Evolutionary conservation across 2,329 filamentous ascomycete genomes (phyloP).

Genomic region (Dactylella cylindrospora): DNA sequence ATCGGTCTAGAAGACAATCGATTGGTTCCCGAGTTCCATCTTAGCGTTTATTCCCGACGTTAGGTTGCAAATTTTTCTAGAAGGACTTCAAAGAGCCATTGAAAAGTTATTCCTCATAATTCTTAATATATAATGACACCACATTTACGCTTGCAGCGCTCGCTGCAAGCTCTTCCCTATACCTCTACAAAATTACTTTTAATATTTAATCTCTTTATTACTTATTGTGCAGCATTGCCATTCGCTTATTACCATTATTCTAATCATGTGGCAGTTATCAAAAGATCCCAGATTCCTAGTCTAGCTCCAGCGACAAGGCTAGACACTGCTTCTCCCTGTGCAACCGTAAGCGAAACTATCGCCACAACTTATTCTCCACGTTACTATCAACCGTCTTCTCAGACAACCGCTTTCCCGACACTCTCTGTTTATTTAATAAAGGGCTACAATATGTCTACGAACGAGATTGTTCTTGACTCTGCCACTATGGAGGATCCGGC

Average conservation of each 20-base stretch:
- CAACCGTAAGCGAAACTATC: neutral
- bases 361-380: slow-evolving; percentile 1
- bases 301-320: slow-evolving; percentile 4
- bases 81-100: too few species aligned
- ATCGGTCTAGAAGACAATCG: too few species aligned
- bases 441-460: slow-evolving; percentile 22
- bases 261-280: slow-evolving; percentile 6
- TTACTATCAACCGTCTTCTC: slow-evolving; percentile 1
- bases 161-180: neutral
- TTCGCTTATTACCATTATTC: neutral
- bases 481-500: slow-evolving; percentile 25
- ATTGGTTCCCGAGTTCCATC: too few species aligned
- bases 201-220: slow-evolving; percentile 1
- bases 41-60: too few species aligned
- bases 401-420: neutral
- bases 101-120: too few species aligned
- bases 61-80: too few species aligned
- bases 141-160: too few species aligned
- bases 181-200: slow-evolving; percentile 6
- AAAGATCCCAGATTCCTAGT: slow-evolving; percentile 11
- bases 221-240: slow-evolving; percentile 3
- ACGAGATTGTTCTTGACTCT: neutral
- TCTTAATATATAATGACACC: too few species aligned
- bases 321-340: neutral
- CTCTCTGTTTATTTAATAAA: too few species aligned